phyloP scores from a whole-genome alignment of 352 stramenopile genomes.

The Blastocystis sp. region DNA sequence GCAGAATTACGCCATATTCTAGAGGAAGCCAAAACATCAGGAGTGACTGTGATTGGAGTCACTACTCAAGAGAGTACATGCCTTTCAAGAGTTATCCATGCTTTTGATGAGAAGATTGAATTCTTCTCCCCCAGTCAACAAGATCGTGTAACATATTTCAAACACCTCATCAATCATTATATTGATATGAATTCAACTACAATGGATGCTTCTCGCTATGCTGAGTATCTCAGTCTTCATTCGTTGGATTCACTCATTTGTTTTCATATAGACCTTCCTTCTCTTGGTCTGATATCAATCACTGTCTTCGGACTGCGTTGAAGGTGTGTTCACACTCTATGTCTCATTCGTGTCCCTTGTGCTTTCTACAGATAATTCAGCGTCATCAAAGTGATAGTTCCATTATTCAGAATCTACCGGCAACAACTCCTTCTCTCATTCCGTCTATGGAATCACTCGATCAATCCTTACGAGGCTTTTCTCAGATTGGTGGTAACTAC shows the following conservation, averaged over 20 bases:
- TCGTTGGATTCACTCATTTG: background rate
- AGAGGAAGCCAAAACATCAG: background rate
- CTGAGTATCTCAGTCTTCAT: background rate
- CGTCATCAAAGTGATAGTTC: background rate
- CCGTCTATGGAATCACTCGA: background rate
- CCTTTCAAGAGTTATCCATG: background rate
- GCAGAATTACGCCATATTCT: slow-evolving; percentile 13
- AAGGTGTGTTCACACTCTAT: background rate
- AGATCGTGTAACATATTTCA: background rate
- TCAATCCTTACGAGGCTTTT: background rate
- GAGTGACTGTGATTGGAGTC: slow-evolving; percentile 19
- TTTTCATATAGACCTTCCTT: slow-evolving; percentile 25
- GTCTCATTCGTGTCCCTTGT: background rate
- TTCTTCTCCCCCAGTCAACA: slow-evolving; percentile 24
- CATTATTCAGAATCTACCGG: background rate
- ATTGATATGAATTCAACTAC: background rate
- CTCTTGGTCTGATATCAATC: slow-evolving; percentile 21
- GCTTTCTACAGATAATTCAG: slow-evolving; percentile 10
- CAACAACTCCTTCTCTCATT: background rate
- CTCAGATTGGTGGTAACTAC: slow-evolving; percentile 5
- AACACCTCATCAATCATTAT: background rate
- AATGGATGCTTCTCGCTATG: background rate
- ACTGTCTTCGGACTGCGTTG: background rate
- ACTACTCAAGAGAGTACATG: background rate
- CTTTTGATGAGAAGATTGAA: slow-evolving; percentile 15